phyloP scores from a whole-genome alignment of 331 rosid species.

The Phaseolus coccineus region DNA sequence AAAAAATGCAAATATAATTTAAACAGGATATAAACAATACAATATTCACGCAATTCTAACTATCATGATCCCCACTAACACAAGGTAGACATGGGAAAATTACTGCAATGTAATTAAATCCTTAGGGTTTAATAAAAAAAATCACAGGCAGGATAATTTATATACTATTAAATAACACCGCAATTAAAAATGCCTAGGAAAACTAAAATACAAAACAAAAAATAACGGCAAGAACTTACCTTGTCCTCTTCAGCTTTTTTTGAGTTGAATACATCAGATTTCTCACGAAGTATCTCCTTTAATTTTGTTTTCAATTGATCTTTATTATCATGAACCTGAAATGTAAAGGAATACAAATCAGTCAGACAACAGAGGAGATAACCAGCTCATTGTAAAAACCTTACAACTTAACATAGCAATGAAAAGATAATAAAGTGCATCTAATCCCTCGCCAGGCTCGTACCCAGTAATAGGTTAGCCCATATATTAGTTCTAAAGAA shows the following conservation, averaged over 20 bases:
- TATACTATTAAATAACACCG: constrained; percentile 6
- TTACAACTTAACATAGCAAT: neutral
- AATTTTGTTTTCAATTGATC: constrained; percentile 83
- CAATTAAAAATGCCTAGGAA: neutral
- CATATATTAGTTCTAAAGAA: constrained; percentile 43
- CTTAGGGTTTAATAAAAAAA: neutral
- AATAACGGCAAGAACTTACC: constrained; percentile 50
- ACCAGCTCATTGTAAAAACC: neutral
- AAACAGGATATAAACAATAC: neutral
- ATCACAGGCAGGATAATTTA: neutral
- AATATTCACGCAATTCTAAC: neutral
- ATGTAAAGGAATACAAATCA: constrained; percentile 23
- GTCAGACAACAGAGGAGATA: constrained; percentile 12
- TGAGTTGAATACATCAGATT: constrained; percentile 86
- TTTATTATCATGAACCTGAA: constrained; percentile 74
- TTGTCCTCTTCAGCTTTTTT: constrained; percentile 69
- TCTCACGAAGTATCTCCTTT: constrained; percentile 82
- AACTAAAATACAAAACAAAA: constrained; percentile 14
- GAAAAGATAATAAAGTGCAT: constrained; percentile 7
- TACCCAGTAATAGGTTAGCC: constrained; percentile 53
- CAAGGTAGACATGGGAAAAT: neutral
- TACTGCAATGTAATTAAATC: neutral
- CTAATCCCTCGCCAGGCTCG: constrained; percentile 54
- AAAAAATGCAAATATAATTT: no score
- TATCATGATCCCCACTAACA: neutral